Percentiles rank a stretch among this genome's conserved stretches.
Evolutionary conservation across 2,329 filamentous ascomycete genomes (phyloP).

Genomic region (Aspergillus pseudotamarii): DNA sequence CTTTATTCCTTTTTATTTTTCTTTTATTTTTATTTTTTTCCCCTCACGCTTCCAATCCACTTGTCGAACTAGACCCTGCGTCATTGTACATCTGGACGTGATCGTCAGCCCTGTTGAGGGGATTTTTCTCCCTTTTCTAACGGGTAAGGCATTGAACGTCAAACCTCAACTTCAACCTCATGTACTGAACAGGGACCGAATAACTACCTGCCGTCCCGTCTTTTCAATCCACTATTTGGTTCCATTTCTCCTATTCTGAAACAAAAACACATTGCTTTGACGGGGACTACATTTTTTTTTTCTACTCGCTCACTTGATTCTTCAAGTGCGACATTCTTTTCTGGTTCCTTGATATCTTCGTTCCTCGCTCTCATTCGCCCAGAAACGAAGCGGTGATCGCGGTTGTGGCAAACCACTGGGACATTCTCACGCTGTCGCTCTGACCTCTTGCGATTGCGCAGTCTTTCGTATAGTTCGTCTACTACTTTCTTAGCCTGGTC

Average conservation of each 20-base stretch:
- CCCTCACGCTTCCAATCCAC: not conserved
- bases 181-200: not conserved
- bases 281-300: not conserved
- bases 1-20: slow-evolving; percentile 5
- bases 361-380: not conserved
- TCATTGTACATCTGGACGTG: not conserved
- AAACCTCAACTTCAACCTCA: not conserved
- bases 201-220: not conserved
- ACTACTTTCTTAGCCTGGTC: not conserved
- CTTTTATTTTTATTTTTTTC: not conserved
- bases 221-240: not conserved
- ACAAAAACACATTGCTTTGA: not conserved
- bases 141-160: not conserved
- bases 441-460: slow-evolving; percentile 2
- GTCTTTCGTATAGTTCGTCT: not conserved
- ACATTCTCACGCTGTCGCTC: slow-evolving; percentile 2
- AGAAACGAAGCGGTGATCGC: slow-evolving; percentile 4
- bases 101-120: not conserved
- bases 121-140: not conserved
- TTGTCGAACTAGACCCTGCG: not conserved
- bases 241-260: not conserved
- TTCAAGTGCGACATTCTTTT: not conserved
- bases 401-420: slow-evolving; percentile 9
- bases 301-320: not conserved
- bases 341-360: not conserved